Conservation (phyloP, 192 early-diverging fungal genomes). For the Coemansia biformis region DNA sequence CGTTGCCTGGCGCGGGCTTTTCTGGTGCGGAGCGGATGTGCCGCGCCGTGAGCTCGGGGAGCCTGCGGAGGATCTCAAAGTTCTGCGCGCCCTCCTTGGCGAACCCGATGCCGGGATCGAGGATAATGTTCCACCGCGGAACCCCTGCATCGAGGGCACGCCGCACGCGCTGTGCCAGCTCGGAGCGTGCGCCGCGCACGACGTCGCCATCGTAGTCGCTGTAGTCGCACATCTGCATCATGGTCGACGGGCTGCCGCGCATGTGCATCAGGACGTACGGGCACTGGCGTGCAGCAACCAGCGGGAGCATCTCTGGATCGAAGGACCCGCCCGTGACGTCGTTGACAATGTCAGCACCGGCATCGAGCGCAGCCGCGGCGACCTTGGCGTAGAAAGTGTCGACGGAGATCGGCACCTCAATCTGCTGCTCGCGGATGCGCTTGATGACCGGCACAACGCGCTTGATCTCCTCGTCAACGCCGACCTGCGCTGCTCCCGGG, state of each 20-base stretch:
- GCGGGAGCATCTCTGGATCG: conserved; percentile 74
- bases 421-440: conserved; percentile 59
- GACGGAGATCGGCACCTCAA: conserved; percentile 73
- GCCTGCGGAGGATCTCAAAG: conserved; percentile 73
- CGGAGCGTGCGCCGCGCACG: conserved; percentile 61
- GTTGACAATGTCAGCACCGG: conserved; percentile 91
- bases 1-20: neutral
- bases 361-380: conserved; percentile 78
- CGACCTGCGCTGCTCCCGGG: conserved; percentile 70
- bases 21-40: conserved; percentile 30
- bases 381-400: conserved; percentile 88
- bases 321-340: conserved; percentile 85
- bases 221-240: conserved; percentile 71
- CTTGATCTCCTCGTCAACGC: conserved; percentile 68
- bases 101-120: conserved; percentile 97
- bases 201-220: conserved; percentile 64
- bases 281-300: conserved; percentile 70
- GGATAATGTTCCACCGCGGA: conserved; percentile 91
- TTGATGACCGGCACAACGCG: conserved; percentile 87
- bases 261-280: conserved; percentile 97
- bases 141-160: conserved; percentile 75
- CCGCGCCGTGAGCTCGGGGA: conserved; percentile 52
- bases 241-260: conserved; percentile 89
- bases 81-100: conserved; percentile 86
- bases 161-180: conserved; percentile 63